phyloP scores from a whole-genome alignment of 306 rosid species.

The cucumber (Cucumis sativus) region DNA sequence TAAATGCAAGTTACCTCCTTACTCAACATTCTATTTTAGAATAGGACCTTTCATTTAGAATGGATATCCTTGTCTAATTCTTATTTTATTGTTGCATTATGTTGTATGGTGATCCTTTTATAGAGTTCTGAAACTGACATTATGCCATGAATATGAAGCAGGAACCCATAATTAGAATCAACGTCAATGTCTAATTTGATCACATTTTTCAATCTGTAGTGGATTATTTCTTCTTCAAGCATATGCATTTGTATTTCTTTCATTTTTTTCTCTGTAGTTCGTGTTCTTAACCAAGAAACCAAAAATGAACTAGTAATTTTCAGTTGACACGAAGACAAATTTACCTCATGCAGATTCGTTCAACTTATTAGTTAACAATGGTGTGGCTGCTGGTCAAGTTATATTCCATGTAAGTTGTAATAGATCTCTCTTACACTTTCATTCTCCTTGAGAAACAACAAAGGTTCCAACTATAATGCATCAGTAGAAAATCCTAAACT shows the following conservation, averaged over 20 bases:
- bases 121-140: neutral
- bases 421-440: neutral
- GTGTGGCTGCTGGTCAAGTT: constrained; percentile 90
- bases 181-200: neutral
- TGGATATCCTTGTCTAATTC: neutral
- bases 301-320: neutral
- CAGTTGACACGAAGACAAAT: constrained; percentile 1
- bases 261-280: too few relatives aligned
- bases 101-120: neutral
- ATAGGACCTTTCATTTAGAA: neutral
- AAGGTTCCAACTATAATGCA: neutral
- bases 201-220: neutral
- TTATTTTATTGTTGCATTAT: neutral
- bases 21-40: neutral
- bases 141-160: neutral
- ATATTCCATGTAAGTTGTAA: constrained; percentile 72
- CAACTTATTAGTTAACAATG: constrained; percentile 83
- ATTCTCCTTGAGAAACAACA: neutral
- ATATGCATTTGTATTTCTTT: neutral
- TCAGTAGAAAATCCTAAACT: neutral
- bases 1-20: neutral
- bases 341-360: constrained; percentile 63
- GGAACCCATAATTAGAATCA: neutral
- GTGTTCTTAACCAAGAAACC: too few relatives aligned
- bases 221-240: neutral